Percentiles rank a stretch among this genome's conserved stretches.
phyloP scores from a whole-genome alignment of 148 eudicot genomes.

The Limonium bicolor region DNA sequence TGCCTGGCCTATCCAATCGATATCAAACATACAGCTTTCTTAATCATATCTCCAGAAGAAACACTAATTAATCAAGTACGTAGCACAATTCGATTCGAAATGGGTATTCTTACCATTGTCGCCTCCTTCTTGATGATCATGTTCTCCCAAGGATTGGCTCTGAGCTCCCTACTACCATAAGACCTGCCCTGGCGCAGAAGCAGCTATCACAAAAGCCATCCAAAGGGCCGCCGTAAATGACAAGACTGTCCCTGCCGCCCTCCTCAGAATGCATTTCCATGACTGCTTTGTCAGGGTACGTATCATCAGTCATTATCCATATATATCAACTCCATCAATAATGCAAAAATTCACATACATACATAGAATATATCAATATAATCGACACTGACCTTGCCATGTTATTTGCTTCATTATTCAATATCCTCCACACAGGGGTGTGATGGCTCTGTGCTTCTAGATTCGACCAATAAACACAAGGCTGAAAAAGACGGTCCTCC shows the following conservation, averaged over 20 bases:
- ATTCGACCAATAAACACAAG: conserved; percentile 30
- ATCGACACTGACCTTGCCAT: neutral
- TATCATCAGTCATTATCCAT: neutral
- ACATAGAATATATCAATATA: neutral
- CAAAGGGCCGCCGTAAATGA: conserved; percentile 27
- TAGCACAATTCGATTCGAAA: too few species aligned
- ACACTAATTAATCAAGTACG: too few species aligned
- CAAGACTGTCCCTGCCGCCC: conserved; percentile 59
- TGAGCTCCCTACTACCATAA: conserved; percentile 55
- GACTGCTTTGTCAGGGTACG: conserved; percentile 82
- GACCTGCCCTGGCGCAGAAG: conserved; percentile 53
- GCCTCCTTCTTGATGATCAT: too few species aligned
- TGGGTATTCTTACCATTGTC: too few species aligned
- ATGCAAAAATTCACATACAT: neutral
- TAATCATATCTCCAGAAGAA: too few species aligned
- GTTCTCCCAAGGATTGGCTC: conserved; percentile 18
- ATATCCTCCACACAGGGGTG: conserved; percentile 37
- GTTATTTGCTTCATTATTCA: neutral
- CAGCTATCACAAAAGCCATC: conserved; percentile 22
- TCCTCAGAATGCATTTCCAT: conserved; percentile 87
- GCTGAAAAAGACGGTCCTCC: conserved; percentile 71
- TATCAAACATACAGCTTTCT: too few species aligned
- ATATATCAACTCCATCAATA: too few species aligned
- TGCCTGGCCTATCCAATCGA: too few species aligned
- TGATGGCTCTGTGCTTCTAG: conserved; percentile 78